These are phyloP conservation scores for Strobilomyces confusus DNA, from an alignment of 768 basidiomycete species.

Conservation along the genomic window DNA sequence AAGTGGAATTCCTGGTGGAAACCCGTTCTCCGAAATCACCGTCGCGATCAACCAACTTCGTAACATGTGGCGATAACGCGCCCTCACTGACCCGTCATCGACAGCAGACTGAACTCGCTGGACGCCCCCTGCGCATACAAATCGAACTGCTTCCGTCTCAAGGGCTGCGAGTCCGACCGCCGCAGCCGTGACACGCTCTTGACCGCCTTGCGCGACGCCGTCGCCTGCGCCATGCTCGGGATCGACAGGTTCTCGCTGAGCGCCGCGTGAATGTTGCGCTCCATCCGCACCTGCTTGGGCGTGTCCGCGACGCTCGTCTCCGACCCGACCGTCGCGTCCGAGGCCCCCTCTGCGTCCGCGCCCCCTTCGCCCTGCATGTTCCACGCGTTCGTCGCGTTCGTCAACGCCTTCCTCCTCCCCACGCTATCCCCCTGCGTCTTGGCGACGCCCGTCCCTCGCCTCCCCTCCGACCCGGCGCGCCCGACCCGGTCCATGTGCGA, in stretches of 20 bases:
- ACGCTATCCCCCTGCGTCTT: background rate
- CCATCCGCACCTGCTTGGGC: slow-evolving; percentile 10
- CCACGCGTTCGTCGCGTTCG: slow-evolving; percentile 11
- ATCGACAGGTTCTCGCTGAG: slow-evolving; percentile 20
- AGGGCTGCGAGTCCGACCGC: background rate
- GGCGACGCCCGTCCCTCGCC: background rate
- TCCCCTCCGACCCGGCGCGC: background rate
- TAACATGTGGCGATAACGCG: too few relatives aligned
- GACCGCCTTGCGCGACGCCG: slow-evolving; percentile 4
- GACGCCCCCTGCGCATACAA: slow-evolving; percentile 11
- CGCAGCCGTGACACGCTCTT: background rate
- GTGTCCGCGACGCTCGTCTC: background rate
- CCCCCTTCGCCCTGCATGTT: background rate
- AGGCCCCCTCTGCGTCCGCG: background rate
- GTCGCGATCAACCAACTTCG: too few relatives aligned
- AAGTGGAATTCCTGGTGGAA: too few relatives aligned
- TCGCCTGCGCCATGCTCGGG: slow-evolving; percentile 8
- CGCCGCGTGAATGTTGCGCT: slow-evolving; percentile 4
- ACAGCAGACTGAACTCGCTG: slow-evolving; percentile 17
- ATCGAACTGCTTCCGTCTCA: slow-evolving; percentile 13
- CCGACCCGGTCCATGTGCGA: slow-evolving; percentile 7
- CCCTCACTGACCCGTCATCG: background rate
- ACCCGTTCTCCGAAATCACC: too few relatives aligned
- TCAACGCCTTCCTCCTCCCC: slow-evolving; percentile 13
- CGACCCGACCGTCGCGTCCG: background rate